Conservation (phyloP, 768 basidiomycete genomes). For the Austroboletus festivus region DNA sequence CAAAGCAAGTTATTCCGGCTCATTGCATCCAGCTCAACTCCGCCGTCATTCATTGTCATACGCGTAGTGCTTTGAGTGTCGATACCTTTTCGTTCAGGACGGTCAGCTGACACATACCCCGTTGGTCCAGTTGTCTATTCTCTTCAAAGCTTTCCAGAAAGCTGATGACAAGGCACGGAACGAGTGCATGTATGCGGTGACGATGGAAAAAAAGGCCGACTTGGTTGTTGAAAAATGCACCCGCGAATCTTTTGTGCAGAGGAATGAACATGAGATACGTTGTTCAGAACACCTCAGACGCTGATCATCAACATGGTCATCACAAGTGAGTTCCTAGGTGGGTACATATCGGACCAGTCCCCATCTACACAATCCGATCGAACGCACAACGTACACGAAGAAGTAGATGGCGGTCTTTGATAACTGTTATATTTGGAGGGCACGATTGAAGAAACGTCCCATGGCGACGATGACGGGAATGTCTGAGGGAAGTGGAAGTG, state of each 20-base stretch:
- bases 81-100: constrained; percentile 7
- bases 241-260: not conserved
- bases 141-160: constrained; percentile 17
- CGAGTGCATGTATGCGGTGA: constrained; percentile 16
- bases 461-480: constrained; percentile 7
- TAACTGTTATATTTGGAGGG: constrained; percentile 5
- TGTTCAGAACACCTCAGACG: constrained; percentile 11
- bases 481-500: constrained; percentile 16
- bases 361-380: not conserved
- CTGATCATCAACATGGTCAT: constrained; percentile 16
- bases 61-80: constrained; percentile 4
- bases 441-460: constrained; percentile 13
- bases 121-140: not conserved
- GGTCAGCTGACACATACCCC: not conserved
- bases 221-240: not conserved
- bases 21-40: not conserved
- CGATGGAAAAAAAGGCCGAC: constrained; percentile 8
- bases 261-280: constrained; percentile 1
- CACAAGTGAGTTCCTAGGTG: constrained; percentile 12
- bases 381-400: constrained; percentile 11
- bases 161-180: constrained; percentile 19
- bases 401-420: constrained; percentile 15
- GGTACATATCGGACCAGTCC: not conserved
- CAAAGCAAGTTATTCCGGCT: no score
- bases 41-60: constrained; percentile 1